A percentile compares a stretch with the other conserved stretches of the same genome.
Evolutionary conservation across 768 basidiomycete genomes (phyloP).

Genomic region (Leccinum subgranulosum): DNA sequence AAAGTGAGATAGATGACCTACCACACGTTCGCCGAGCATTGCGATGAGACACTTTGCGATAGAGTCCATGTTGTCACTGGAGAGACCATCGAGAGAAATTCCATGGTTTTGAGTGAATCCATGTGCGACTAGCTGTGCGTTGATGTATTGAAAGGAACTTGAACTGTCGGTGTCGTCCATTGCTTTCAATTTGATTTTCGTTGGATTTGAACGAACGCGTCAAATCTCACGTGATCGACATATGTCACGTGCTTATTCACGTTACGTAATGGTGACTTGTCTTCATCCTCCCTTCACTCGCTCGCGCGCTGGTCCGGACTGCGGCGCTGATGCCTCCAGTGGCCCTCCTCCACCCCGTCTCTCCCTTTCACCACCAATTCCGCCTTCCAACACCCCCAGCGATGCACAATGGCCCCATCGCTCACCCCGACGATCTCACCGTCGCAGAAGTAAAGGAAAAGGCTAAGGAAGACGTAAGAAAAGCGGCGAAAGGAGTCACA

Average conservation of each 20-base stretch:
- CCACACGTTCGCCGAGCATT: slow-evolving; percentile 74
- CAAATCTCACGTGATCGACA: slow-evolving; percentile 22
- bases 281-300: slow-evolving; percentile 6
- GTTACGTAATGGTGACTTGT: slow-evolving; percentile 25
- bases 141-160: slow-evolving; percentile 63
- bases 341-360: slow-evolving; percentile 38
- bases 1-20: slow-evolving; percentile 36
- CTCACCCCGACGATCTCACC: slow-evolving; percentile 28
- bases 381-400: slow-evolving; percentile 13
- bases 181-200: neutral
- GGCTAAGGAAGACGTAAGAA: slow-evolving; percentile 46
- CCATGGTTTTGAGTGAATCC: slow-evolving; percentile 68
- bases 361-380: slow-evolving; percentile 13
- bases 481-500: slow-evolving; percentile 56
- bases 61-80: slow-evolving; percentile 50
- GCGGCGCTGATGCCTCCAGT: slow-evolving; percentile 15
- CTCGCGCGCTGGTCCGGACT: neutral
- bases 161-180: neutral
- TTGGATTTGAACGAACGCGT: slow-evolving; percentile 20
- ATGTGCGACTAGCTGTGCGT: slow-evolving; percentile 78
- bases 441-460: slow-evolving; percentile 48
- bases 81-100: slow-evolving; percentile 62
- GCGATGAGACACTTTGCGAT: slow-evolving; percentile 73
- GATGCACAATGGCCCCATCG: slow-evolving; percentile 39
- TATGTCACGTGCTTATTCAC: slow-evolving; percentile 8